phyloP scores from a whole-genome alignment of 768 basidiomycete species.

The Boletellus ananas region DNA sequence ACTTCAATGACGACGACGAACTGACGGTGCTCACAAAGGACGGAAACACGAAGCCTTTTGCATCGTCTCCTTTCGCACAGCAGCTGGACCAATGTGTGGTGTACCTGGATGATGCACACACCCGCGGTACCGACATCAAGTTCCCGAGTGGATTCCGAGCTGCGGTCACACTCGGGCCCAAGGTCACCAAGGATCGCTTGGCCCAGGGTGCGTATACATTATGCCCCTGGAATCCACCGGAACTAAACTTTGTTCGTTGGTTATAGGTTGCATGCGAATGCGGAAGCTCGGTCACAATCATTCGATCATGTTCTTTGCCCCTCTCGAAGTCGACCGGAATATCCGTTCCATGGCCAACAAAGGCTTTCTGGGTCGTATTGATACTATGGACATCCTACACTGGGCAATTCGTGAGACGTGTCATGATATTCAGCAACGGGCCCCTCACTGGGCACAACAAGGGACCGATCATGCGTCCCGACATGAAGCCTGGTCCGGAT shows the following conservation, averaged over 20 bases:
- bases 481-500: slow-evolving; percentile 18
- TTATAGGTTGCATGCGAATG: slow-evolving; percentile 57
- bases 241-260: background rate
- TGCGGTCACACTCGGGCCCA: slow-evolving; percentile 12
- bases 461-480: slow-evolving; percentile 36
- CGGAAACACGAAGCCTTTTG: slow-evolving; percentile 33
- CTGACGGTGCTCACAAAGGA: slow-evolving; percentile 34
- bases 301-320: slow-evolving; percentile 46
- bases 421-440: slow-evolving; percentile 34
- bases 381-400: slow-evolving; percentile 35
- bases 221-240: too few relatives aligned
- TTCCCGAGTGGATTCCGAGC: slow-evolving; percentile 12
- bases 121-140: slow-evolving; percentile 15
- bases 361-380: background rate
- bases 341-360: slow-evolving; percentile 32
- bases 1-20: slow-evolving; percentile 14
- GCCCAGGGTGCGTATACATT: slow-evolving; percentile 4
- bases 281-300: slow-evolving; percentile 46
- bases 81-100: slow-evolving; percentile 4
- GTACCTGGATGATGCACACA: slow-evolving; percentile 16
- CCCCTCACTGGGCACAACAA: slow-evolving; percentile 44
- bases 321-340: slow-evolving; percentile 38
- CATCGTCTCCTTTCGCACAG: slow-evolving; percentile 25
- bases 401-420: slow-evolving; percentile 48
- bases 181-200: slow-evolving; percentile 14